phyloP scores from a whole-genome alignment of 495 filamentous ascomycete species.

The Aspergillus biplanus region DNA sequence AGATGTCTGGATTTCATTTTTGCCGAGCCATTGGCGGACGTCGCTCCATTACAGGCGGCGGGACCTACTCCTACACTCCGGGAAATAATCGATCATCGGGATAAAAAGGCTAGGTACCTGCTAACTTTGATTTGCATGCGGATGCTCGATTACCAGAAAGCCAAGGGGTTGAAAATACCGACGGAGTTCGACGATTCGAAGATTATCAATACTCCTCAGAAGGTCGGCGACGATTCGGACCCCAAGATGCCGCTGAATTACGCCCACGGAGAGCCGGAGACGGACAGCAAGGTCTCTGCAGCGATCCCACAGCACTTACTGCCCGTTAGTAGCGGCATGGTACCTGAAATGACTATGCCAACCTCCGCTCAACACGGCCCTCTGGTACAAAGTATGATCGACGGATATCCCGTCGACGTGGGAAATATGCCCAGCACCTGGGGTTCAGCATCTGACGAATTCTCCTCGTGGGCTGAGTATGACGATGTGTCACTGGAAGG shows the following conservation, averaged over 20 bases:
- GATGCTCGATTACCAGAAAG: slow-evolving; percentile 7
- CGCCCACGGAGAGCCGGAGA: slow-evolving; percentile 2
- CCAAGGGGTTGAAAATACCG: slow-evolving; percentile 3
- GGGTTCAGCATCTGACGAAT: background rate
- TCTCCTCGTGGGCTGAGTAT: background rate
- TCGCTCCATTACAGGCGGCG: background rate
- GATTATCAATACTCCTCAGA: slow-evolving; percentile 5
- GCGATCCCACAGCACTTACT: background rate
- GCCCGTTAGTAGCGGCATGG: too few relatives aligned
- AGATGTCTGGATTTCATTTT: slow-evolving; percentile 14
- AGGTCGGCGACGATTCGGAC: slow-evolving; percentile 4
- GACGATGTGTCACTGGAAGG: too few relatives aligned
- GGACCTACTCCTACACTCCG: background rate
- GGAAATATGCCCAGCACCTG: background rate
- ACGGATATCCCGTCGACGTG: too few relatives aligned
- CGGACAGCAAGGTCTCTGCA: background rate
- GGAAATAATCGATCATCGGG: slow-evolving; percentile 3
- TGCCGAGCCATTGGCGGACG: slow-evolving; percentile 1
- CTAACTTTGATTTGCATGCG: background rate
- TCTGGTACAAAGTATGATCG: too few relatives aligned
- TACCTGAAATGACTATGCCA: too few relatives aligned
- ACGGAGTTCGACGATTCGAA: background rate
- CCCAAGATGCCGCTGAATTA: slow-evolving; percentile 5
- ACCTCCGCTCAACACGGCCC: too few relatives aligned
- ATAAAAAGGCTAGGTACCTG: slow-evolving; percentile 7